Base-by-base conservation (phyloP, 2,329 filamentous ascomycete species). In the Elsinoe australis region DNA sequence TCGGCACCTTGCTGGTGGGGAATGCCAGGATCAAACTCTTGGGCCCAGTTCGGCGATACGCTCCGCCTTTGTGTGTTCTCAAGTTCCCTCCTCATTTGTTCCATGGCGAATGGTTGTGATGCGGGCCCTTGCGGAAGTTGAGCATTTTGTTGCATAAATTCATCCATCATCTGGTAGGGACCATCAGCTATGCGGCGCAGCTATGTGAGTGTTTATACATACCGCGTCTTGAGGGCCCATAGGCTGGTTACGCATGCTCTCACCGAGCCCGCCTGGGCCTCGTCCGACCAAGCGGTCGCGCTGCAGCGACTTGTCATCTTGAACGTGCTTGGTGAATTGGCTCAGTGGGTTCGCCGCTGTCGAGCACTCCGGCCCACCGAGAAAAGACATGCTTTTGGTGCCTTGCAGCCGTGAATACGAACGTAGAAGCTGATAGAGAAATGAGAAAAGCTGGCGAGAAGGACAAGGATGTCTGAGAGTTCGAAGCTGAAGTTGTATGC, bases 301-400 rank as follows among this genome's bases (percentile, higher is more conserved):
- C 70, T 96, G 92, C 50, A 96, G 73, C 50, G 86, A 92, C 70
- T 89, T 94, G 72, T 98, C 92, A 75, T 94, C 87, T 63, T 94
- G 86, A 50, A 92, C 87, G 67, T 95, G 89, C 69, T 98, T 98
- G 55, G 89, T 87, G 67, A 98, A 94, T 73, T 96, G 92, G 64
- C 87, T 90, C 60, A 98, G 81, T 50, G 94, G 92, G 68, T 98
- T 98, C 62, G 84, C 87, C 55, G 86, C 88, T 53, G 92, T 94
- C 49, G 90, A 96, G 76, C 92, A 98, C 72, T 96, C 92, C 59
- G 90, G 85, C 59, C 90, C 89, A 69, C 87, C 87, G 60, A 96
- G 78, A 67, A 98, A 96, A 49, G 90, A 95, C 90, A 98, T 96
- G 56, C n/a, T n/a, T 47, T n/a, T n/a, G n/a, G n/a, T n/a, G n/a